A percentile compares a stretch with the other conserved stretches of the same genome.
Conservation (phyloP, 805 yeast species). For the Kazachstania psychrophila region DNA sequence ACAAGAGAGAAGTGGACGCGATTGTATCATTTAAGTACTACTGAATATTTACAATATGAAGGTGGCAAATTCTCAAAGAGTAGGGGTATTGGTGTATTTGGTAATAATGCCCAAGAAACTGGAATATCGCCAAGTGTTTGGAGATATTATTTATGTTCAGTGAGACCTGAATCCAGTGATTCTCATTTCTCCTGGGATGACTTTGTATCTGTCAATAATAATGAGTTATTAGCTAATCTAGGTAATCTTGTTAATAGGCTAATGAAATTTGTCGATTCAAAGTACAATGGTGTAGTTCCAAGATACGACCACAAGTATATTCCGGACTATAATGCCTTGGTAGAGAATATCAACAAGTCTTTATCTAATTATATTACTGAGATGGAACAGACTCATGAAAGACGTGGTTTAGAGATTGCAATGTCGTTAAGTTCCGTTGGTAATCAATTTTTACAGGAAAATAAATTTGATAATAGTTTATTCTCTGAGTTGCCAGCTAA, state of each 20-base stretch:
- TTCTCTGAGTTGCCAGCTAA: slow-evolving; percentile 66
- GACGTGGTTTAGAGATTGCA: slow-evolving; percentile 85
- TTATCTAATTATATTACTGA: slow-evolving; percentile 54
- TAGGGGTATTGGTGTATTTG: slow-evolving; percentile 97
- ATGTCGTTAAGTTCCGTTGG: slow-evolving; percentile 91
- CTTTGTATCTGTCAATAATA: slow-evolving; percentile 86
- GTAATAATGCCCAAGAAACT: slow-evolving; percentile 91
- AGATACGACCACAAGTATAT: slow-evolving; percentile 41
- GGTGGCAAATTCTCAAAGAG: slow-evolving; percentile 97
- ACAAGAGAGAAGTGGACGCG: slow-evolving; percentile 84
- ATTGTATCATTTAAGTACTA: slow-evolving; percentile 83
- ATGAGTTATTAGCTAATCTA: slow-evolving; percentile 87
- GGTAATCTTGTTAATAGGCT: slow-evolving; percentile 96
- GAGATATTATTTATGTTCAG: slow-evolving; percentile 90
- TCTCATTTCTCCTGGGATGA: slow-evolving; percentile 97
- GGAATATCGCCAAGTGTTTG: slow-evolving; percentile 89
- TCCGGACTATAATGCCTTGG: slow-evolving; percentile 38
- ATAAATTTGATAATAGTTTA: slow-evolving; percentile 83
- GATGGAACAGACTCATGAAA: slow-evolving; percentile 70
- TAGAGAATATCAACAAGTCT: slow-evolving; percentile 52
- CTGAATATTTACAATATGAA: slow-evolving; percentile 95
- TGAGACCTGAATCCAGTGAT: slow-evolving; percentile 93
- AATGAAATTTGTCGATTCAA: slow-evolving; percentile 80
- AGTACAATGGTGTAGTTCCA: slow-evolving; percentile 87
- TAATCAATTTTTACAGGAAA: slow-evolving; percentile 90